phyloP scores from a whole-genome alignment of 345 rosid genomes.

The Rhodomyrtus tomentosa region DNA sequence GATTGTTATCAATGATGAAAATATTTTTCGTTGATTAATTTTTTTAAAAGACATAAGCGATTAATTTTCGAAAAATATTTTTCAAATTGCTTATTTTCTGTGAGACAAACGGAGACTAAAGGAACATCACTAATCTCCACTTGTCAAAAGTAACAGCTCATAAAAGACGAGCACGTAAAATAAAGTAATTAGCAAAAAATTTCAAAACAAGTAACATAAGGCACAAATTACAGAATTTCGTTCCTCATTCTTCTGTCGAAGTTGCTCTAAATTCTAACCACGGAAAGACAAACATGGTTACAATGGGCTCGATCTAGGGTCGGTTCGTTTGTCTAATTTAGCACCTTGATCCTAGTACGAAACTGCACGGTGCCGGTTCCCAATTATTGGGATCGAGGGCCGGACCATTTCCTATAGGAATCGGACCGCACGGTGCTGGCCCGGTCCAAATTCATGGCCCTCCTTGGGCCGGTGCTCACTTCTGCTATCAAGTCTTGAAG shows the following conservation, averaged over 20 bases:
- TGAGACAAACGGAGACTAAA: too few relatives aligned
- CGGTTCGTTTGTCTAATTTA: fast-evolving
- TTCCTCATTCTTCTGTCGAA: fast-evolving
- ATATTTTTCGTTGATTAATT: too few relatives aligned
- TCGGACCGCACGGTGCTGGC: not conserved
- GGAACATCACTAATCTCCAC: too few relatives aligned
- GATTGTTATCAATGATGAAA: too few relatives aligned
- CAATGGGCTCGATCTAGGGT: not conserved
- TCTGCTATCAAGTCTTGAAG: constrained; percentile 19
- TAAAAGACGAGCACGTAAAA: not conserved
- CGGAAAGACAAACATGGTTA: fast-evolving
- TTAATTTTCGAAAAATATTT: too few relatives aligned
- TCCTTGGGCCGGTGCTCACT: not conserved
- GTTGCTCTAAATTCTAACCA: not conserved
- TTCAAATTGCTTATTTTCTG: too few relatives aligned
- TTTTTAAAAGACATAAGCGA: too few relatives aligned
- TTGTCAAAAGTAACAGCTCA: not conserved
- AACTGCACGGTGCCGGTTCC: fast-evolving
- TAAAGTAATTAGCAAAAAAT: not conserved
- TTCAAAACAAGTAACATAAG: not conserved
- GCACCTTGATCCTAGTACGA: not conserved
- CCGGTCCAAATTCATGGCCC: not conserved
- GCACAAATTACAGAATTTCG: too few relatives aligned
- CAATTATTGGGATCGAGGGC: not conserved
- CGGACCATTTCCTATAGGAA: not conserved